Percentiles rank a stretch among this genome's conserved stretches.
Conservation (phyloP, 2,329 filamentous ascomycete genomes). For the Apiospora aurea region DNA sequence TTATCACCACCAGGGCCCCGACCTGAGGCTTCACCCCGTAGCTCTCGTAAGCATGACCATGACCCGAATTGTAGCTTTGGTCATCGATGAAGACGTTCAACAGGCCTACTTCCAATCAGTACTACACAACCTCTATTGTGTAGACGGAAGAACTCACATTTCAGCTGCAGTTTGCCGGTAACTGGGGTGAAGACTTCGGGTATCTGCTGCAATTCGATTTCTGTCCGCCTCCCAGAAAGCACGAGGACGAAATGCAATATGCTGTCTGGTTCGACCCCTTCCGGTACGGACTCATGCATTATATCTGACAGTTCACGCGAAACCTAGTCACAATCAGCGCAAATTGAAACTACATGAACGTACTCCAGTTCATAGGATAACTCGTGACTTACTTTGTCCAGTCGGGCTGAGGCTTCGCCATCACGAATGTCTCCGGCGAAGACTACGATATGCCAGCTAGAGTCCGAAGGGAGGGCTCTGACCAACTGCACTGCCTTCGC, state of each 20-base stretch:
- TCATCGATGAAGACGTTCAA: slow-evolving; percentile 66
- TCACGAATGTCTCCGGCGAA: slow-evolving; percentile 60
- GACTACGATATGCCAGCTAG: slow-evolving; percentile 54
- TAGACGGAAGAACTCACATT: slow-evolving; percentile 48
- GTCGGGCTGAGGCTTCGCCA: slow-evolving; percentile 39
- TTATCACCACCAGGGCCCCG: slow-evolving; percentile 59
- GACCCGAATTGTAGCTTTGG: slow-evolving; percentile 59
- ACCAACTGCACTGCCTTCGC: slow-evolving; percentile 62
- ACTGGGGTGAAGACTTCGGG: slow-evolving; percentile 63
- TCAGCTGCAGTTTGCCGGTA: slow-evolving; percentile 61
- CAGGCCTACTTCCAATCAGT: slow-evolving; percentile 50
- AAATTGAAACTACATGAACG: background rate
- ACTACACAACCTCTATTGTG: background rate
- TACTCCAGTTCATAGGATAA: too few species aligned
- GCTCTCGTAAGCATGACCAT: slow-evolving; percentile 63
- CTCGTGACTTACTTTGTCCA: slow-evolving; percentile 38
- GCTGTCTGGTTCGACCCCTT: slow-evolving; percentile 54
- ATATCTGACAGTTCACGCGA: slow-evolving; percentile 33
- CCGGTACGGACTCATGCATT: slow-evolving; percentile 51
- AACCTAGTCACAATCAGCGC: slow-evolving; percentile 31
- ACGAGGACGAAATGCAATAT: slow-evolving; percentile 65
- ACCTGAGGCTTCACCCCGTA: slow-evolving; percentile 57
- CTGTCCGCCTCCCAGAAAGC: slow-evolving; percentile 53
- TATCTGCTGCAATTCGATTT: slow-evolving; percentile 59
- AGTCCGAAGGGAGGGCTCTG: slow-evolving; percentile 55